These are phyloP conservation scores for Catenaria anguillulae DNA, from an alignment of 371 early-diverging fungal genomes.

Conservation along the genomic window DNA sequence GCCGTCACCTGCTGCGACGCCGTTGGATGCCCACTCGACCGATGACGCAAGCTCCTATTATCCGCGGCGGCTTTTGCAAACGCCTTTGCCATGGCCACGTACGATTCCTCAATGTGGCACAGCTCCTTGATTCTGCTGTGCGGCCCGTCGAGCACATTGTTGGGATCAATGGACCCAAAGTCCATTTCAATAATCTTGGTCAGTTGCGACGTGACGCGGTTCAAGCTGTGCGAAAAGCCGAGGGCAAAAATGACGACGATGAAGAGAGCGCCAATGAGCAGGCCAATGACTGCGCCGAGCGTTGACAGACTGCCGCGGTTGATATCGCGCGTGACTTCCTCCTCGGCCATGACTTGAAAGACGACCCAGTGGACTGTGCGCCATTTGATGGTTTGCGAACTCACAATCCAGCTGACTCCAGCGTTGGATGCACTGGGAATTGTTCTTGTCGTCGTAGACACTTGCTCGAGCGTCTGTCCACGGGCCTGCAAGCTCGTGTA, in stretches of 20 bases:
- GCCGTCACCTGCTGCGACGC: too few relatives aligned
- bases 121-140: too few relatives aligned
- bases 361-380: background rate
- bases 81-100: too few relatives aligned
- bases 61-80: too few relatives aligned
- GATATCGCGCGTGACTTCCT: background rate
- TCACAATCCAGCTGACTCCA: background rate
- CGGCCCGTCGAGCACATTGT: too few relatives aligned
- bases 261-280: background rate
- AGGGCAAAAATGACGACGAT: background rate
- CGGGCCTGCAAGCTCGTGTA: background rate
- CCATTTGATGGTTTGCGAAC: background rate
- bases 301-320: background rate
- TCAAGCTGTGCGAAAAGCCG: background rate
- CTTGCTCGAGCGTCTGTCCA: background rate
- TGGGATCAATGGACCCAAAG: background rate
- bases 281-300: background rate
- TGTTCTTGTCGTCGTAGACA: background rate
- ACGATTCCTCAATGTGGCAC: too few relatives aligned
- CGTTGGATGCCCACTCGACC: too few relatives aligned
- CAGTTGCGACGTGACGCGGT: background rate
- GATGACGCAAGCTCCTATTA: too few relatives aligned
- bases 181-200: background rate
- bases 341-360: background rate
- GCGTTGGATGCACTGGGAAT: too few relatives aligned